Base-by-base conservation (phyloP, 2,329 filamentous ascomycete species). In the Canariomyces notabilis region DNA sequence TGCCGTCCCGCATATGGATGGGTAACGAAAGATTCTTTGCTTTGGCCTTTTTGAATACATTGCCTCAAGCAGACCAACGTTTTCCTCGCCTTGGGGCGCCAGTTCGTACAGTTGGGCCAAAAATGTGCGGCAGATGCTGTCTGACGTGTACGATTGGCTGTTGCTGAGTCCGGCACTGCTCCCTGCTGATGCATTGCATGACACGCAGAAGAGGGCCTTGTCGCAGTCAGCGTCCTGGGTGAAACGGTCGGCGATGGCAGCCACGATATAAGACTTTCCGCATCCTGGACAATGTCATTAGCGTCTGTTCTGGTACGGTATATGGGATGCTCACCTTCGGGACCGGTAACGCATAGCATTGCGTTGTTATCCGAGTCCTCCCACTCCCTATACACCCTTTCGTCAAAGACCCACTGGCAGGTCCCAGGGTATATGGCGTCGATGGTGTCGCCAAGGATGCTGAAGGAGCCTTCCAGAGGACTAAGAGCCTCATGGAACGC, bases 371-470 rank as follows among this genome's bases (percentile, higher is more conserved):
- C 14, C 1, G 46, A 18, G 3, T 38, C 19, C 3, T 29, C 21
- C 55, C 55, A 57, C 2, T 35, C 12, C 32, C 36, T 4, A 15
- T 49, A 56, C 14, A n/a, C 14, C 0, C 3, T 18, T 1, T 49
- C 18, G 1, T 56, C 50, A 19, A 56, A 53, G 2, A 55, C 29
- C 53, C 53, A 56, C 29, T 50, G 15, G 42, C 50, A 55, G 9
- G 54, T 57, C 1, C 53, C 55, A 0, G 50, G 46, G 19, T 50
- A 46, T 3, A 49, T 39, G 3, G 33, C 32, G 16, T 57, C 54
- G 20, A 57, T 50, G 14, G 46, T 49, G 21, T 48, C 35, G 6
- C 32, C 48, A 1, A 56, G 40, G 0, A 49, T 29, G 23, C 36
- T 18, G 15, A 46, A 44, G 2, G 39, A 42, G 0, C 39, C 46